phyloP scores from a whole-genome alignment of 495 filamentous ascomycete genomes.

The Penicillium psychrofluorescens region DNA sequence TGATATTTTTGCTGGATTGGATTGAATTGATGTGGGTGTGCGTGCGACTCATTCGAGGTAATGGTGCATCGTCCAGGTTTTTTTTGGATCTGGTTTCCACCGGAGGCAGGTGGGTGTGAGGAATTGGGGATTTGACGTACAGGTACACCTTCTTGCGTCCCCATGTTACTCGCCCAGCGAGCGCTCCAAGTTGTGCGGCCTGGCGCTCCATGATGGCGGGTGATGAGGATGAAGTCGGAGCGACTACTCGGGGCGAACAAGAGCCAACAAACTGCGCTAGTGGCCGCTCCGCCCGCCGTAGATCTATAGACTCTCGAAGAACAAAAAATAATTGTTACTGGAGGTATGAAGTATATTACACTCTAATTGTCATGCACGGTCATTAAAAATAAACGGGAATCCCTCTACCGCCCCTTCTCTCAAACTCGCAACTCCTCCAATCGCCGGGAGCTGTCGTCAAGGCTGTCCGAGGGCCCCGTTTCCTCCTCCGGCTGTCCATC shows the following conservation, averaged over 20 bases:
- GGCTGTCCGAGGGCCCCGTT: conserved; percentile 4
- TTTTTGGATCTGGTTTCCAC: too few relatives aligned
- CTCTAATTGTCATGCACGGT: conserved; percentile 27
- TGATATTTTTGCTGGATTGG: too few relatives aligned
- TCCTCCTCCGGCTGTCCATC: conserved; percentile 8
- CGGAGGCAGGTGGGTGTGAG: background rate
- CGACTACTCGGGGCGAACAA: background rate
- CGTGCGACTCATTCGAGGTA: too few relatives aligned
- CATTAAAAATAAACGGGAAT: conserved; percentile 17
- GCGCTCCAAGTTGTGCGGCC: background rate
- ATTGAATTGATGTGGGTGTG: too few relatives aligned
- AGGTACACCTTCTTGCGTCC: background rate
- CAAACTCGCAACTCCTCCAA: conserved; percentile 30
- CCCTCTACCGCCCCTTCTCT: conserved; percentile 14
- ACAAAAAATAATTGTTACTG: too few relatives aligned
- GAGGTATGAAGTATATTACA: conserved; percentile 12
- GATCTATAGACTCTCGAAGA: background rate
- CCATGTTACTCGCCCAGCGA: too few relatives aligned
- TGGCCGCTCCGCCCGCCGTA: conserved; percentile 37
- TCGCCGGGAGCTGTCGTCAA: conserved; percentile 24
- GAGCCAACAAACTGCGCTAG: conserved; percentile 18
- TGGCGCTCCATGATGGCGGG: conserved; percentile 29
- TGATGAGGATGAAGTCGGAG: conserved; percentile 2
- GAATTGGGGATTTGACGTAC: background rate
- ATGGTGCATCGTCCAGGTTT: too few relatives aligned